Base-by-base conservation (phyloP, 495 filamentous ascomycete genomes). In the Penicillium chermesinum region DNA sequence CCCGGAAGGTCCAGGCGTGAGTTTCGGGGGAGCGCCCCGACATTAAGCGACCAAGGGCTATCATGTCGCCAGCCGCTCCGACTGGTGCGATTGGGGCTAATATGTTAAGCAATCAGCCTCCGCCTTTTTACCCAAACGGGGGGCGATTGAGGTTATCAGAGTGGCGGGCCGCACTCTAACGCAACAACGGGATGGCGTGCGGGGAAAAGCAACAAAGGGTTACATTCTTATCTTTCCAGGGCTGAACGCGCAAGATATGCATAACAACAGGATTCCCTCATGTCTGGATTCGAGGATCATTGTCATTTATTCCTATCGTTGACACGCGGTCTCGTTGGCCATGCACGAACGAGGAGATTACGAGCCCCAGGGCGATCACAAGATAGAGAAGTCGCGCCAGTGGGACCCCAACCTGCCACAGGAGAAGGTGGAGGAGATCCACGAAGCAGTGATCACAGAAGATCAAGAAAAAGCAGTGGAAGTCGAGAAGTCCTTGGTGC, bases 331-430 rank as follows among this genome's bases (percentile, higher is more conserved):
- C 41, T 33, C 35, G 30, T 43, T 7, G 37, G 15, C 14, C 37
- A 43, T 14, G 21, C 13, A 17, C n/a, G n/a, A n/a, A n/a, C n/a
- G n/a, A n/a, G n/a, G n/a, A n/a, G n/a, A n/a, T n/a, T n/a, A n/a
- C n/a, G n/a, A n/a, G n/a, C n/a, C 25, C 25, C 25, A 4, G 25
- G 25, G 25, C 25, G 41, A 16, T 16, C 21, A 43, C 20, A 18
- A 27, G 14, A 1, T 33, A 12, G 39, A 41, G 5, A n/a, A 18
- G 4, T 41, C 50, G 5, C 57, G 57, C 16, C 53, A 60, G 38
- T 57, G 57, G 57, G 53, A 57, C 46, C 57, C 53, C 22, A 58
- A 54, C 30, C 14, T 57, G 5, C 36, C 49, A 1, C 57, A 56
- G 21, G 47, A 59, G 20, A 49, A 56, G 40, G 21, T 59, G 1